Evolutionary conservation across 1,284 basidiomycete genomes (phyloP), one percentile per base, ranked within the genome.

Genomic region (Leucoagaricus sp.): DNA sequence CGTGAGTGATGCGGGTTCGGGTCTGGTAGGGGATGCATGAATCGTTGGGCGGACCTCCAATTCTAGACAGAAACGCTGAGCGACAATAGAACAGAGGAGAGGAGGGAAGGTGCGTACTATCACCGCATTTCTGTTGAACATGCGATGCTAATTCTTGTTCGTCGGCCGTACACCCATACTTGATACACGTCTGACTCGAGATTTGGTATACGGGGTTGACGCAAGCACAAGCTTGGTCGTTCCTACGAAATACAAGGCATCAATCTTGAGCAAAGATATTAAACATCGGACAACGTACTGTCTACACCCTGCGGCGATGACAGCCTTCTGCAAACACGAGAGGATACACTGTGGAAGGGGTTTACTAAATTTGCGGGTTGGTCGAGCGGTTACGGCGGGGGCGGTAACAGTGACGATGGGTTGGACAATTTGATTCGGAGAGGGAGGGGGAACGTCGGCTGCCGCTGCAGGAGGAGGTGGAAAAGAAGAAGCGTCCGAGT

Each of bases 261-360:
- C 21, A 9, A 25, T 21, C 23, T 21, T 6, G 3, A 15, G 15
- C 21, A 28, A 21, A 7, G 6, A 36, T 15, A 23, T 3, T 29
- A 2, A n/a, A n/a, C n/a, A n/a, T n/a, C n/a, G 2, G 17, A 36
- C 12, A 13, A n/a, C 33, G 29, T 36, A 49, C 47, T 23, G 7
- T 9, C 33, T 31, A n/a, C 47, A 49, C 9, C 29, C 47, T 1
- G 47, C 34, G 3, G 47, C 34, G 12, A 36, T 19, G 12, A 49
- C 17, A 4, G 47, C 47, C 12, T 49, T 19, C 17, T 33, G 31
- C 15, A 49, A 23, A 34, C 47, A 49, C 8, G 7, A 12, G 8
- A 49, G 19, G 31, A 49, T 23, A 23, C 47, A 49, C 13, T 31
- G 47, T 15, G 47, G 47, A 36, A 49, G 47, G 3, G 47, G 47